Conservation (phyloP, 176 grass and related monocot species). For the Dendrocalamus sinicus region DNA sequence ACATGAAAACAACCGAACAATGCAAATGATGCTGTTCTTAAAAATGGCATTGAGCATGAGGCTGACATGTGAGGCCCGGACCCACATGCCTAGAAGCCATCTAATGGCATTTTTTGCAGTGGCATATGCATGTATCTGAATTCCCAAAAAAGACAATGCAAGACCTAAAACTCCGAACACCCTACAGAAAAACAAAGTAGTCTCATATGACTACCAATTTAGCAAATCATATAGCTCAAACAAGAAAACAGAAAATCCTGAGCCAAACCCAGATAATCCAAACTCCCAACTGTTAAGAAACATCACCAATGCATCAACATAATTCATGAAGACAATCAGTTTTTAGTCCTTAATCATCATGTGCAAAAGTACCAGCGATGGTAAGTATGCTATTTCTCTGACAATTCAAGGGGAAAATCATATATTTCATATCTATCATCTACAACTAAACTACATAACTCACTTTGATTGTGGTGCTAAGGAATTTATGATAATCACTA, state of each 20-base stretch:
- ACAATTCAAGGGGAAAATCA: not conserved
- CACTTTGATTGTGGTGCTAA: slow-evolving; percentile 17
- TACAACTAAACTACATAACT: slow-evolving; percentile 25
- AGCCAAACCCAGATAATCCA: slow-evolving; percentile 4
- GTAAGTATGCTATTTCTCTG: not conserved
- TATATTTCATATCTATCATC: not conserved
- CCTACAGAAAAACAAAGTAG: slow-evolving; percentile 21
- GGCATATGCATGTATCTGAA: slow-evolving; percentile 19
- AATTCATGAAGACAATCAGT: slow-evolving; percentile 26
- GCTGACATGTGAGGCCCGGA: not conserved
- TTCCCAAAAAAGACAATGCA: slow-evolving; percentile 14
- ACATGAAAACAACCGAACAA: slow-evolving; percentile 3
- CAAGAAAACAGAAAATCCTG: slow-evolving; percentile 12
- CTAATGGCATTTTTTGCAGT: not conserved
- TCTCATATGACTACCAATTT: slow-evolving; percentile 19
- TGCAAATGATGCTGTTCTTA: not conserved
- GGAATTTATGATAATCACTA: slow-evolving; percentile 7
- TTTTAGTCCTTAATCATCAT: slow-evolving; percentile 11
- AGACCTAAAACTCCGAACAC: slow-evolving; percentile 30
- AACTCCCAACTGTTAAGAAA: not conserved
- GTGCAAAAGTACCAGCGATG: slow-evolving; percentile 1
- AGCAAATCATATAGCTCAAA: slow-evolving; percentile 19
- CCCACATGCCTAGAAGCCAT: not conserved
- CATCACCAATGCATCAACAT: slow-evolving; percentile 3
- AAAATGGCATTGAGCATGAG: slow-evolving; percentile 16